Evolutionary conservation across 2,329 filamentous ascomycete species (phyloP), one percentile per base, ranked within the genome.

Genomic region (Xylariaceae sp.): DNA sequence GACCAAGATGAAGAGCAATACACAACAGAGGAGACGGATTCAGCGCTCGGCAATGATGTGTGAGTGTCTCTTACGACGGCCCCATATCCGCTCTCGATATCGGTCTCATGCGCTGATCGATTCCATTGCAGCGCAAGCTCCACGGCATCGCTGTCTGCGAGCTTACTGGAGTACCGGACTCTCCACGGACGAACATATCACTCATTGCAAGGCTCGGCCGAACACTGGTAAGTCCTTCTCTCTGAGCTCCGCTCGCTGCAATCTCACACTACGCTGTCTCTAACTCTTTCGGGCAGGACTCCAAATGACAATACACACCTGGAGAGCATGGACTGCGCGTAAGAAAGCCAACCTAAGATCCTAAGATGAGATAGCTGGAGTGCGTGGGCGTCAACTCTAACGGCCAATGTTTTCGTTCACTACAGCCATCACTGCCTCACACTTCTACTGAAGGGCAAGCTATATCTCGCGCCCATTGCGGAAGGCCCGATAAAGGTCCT

Each of bases 401-500:
- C n/a, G 12, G 39, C 56, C 57, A 31, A 49, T 45, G 6, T 47
- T 26, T 50, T 29, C 9, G 1, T 27, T 42, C 41, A 31, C 52
- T 51, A 35, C 42, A 68, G 65, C 26, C 66, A 68, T 47, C 66
- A 68, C 47, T 62, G 62, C 35, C 63, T 68, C 4, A 64, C 56
- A 2, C 56, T 67, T 32, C 45, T 67, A 1, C 47, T 71, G 5
- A 64, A 67, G 11, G 66, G 67, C 19, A 64, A 70, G 30, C 58
- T 72, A 0, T 66, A 67, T 44, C 60, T 67, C 1, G 69, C 69
- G 1, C 71, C 71, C 1, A 67, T 72, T 12, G 41, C 57, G 2
- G 59, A 70, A 3, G 63, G 62, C 2, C 57, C 59, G 12, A 54
- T 68, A 62, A 65, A 60, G 39, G 67, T 69, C 6, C 65, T 73